Base-by-base conservation (phyloP, 225 moss, liverwort and hornwort genomes). In the Physcomitrellopsis africana region DNA sequence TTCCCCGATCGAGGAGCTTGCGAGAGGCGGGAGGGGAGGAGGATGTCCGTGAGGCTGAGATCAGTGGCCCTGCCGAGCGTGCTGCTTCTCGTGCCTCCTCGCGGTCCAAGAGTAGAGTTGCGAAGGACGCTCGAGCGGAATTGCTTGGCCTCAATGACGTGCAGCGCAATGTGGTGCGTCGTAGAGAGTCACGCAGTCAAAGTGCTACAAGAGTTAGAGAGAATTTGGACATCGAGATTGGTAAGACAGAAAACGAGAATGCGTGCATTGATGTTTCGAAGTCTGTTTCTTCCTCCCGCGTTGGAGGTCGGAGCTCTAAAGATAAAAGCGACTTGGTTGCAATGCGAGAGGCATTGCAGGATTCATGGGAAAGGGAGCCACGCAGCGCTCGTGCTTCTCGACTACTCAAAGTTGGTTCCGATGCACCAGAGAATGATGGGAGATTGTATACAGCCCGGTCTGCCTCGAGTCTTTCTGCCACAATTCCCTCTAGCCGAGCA, bases 61-160 rank as follows among this genome's bases (percentile, higher is more conserved):
- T 55, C 18, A 81, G 88, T 8, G 85, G 80, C 7, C 79, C 87
- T 14, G 64, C 76, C 12, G 87, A 86, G 77, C 83, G 83, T 10
- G 71, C 55, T 13, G 70, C 69, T 22, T 79, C 81, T 17, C 85
- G 87, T 9, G 66, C 80, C 3, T 85, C 85, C 2, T 88, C 88
- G 48, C 82, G 80, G 13, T 66, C 80, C 0, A 88, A 85, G 80
- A 85, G 80, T 20, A 82, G 80, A 70, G 53, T 29, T 61, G 82
- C 56, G 68, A 85, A 87, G 56, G 87, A 84, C 24, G 80, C 80
- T 0, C 78, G 85, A 11, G 80, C 85, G 66, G 88, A 88, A 80
- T 85, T 88, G 76, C 78, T 81, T 8, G 88, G 82, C 10, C 47
- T 83, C 9, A 85, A 83, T 9, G 88, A 85, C 15, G 51, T 44